Conservation (phyloP, 345 rosid genomes). For the Corchorus olitorius region DNA sequence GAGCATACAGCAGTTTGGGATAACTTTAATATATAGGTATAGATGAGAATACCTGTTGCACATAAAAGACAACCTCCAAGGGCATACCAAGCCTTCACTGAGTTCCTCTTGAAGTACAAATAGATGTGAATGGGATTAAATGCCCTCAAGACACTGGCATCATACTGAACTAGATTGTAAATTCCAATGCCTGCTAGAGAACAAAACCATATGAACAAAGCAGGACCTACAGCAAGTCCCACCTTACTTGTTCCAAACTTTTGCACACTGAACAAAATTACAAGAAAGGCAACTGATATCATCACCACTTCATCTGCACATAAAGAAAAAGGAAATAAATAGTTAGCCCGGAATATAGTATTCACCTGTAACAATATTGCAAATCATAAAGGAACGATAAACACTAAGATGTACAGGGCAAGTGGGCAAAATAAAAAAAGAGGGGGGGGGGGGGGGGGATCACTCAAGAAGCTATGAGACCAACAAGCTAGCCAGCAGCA, state of each 20-base stretch:
- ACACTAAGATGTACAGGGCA: not conserved
- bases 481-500: not conserved
- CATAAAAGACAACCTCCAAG: constrained; percentile 99
- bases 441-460: no score
- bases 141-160: constrained; percentile 74
- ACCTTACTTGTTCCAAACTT: constrained; percentile 99
- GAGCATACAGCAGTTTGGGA: no score
- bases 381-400: constrained; percentile 12
- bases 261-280: constrained; percentile 93
- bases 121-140: constrained; percentile 92
- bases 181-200: constrained; percentile 90
- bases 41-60: constrained; percentile 78
- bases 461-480: not conserved
- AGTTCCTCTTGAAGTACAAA: constrained; percentile 85
- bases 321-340: constrained; percentile 23
- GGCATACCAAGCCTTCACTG: constrained; percentile 85
- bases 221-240: constrained; percentile 93
- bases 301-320: constrained; percentile 89
- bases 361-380: not conserved
- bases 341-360: constrained; percentile 29
- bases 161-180: constrained; percentile 79
- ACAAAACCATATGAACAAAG: constrained; percentile 95
- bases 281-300: constrained; percentile 89
- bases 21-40: no score
- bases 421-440: constrained; percentile 8